phyloP scores from a whole-genome alignment of 495 filamentous ascomycete genomes.

The Pyronema omphalodes region DNA sequence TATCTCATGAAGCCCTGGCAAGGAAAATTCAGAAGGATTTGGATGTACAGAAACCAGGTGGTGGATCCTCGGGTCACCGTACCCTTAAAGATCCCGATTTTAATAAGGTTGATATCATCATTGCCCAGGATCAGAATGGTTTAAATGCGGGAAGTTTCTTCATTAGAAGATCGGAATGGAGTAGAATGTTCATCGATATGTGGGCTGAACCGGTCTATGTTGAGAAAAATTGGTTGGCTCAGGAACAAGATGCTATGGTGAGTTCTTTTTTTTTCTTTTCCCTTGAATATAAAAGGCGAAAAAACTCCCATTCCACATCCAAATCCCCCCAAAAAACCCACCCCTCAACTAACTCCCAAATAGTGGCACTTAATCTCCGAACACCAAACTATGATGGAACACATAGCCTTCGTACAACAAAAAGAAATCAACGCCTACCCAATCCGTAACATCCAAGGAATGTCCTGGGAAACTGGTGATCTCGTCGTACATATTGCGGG shows the following conservation, averaged over 20 bases:
- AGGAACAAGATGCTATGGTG: slow-evolving; percentile 25
- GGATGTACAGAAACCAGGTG: background rate
- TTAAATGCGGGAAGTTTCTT: slow-evolving; percentile 27
- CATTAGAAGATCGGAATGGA: slow-evolving; percentile 24
- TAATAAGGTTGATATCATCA: slow-evolving; percentile 25
- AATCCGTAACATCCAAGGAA: slow-evolving; percentile 11
- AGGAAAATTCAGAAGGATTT: slow-evolving; percentile 5
- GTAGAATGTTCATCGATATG: slow-evolving; percentile 22
- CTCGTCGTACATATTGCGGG: slow-evolving; percentile 27
- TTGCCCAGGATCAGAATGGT: slow-evolving; percentile 27
- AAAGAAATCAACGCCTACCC: slow-evolving; percentile 26
- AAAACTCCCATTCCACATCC: no score
- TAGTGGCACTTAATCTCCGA: slow-evolving; percentile 14
- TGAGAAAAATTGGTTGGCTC: slow-evolving; percentile 19
- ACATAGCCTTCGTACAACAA: slow-evolving; percentile 23
- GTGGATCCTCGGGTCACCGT: background rate
- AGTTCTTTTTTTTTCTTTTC: background rate
- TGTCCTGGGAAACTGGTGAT: slow-evolving; percentile 26
- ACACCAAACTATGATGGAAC: slow-evolving; percentile 22
- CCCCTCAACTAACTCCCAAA: no score
- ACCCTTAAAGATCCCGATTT: slow-evolving; percentile 10
- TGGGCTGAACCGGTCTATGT: slow-evolving; percentile 25
- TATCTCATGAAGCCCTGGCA: slow-evolving; percentile 19
- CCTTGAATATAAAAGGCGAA: no score
- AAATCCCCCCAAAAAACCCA: no score